Evolutionary conservation across 148 eudicot species (phyloP).

Genomic region (Persicaria maculosa): DNA sequence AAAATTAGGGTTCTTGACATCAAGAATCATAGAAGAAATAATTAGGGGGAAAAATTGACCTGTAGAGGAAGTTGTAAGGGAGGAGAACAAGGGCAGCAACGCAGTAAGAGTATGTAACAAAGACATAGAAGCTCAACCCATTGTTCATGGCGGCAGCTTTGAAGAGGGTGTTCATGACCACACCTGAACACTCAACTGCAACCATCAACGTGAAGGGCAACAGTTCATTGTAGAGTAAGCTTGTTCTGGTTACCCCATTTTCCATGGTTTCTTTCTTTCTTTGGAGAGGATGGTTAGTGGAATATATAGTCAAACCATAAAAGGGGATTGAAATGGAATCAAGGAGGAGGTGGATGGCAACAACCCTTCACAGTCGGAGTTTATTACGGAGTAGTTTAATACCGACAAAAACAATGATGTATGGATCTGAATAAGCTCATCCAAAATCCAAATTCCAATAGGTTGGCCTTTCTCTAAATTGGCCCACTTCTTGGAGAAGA

Average conservation of each 20-base stretch:
- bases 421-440: too few species aligned
- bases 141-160: slow-evolving; percentile 36
- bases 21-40: neutral
- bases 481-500: too few species aligned
- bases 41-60: slow-evolving; percentile 12
- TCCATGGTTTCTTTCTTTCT: slow-evolving; percentile 5
- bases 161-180: slow-evolving; percentile 28
- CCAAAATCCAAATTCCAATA: too few species aligned
- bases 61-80: slow-evolving; percentile 27
- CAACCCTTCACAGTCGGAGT: too few species aligned
- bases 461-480: too few species aligned
- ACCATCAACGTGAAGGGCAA: slow-evolving; percentile 34
- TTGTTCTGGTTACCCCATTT: neutral
- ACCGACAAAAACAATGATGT: too few species aligned
- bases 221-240: slow-evolving; percentile 21
- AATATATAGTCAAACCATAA: too few species aligned
- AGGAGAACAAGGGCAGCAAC: slow-evolving; percentile 30
- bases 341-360: too few species aligned
- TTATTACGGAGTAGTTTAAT: too few species aligned
- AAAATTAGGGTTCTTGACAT: neutral
- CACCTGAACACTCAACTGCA: slow-evolving; percentile 26
- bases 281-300: too few species aligned
- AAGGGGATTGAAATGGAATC: too few species aligned
- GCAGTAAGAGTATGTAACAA: slow-evolving; percentile 33
- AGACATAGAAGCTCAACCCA: slow-evolving; percentile 40